phyloP scores from a whole-genome alignment of 148 eudicot genomes.

The Silene latifolia region DNA sequence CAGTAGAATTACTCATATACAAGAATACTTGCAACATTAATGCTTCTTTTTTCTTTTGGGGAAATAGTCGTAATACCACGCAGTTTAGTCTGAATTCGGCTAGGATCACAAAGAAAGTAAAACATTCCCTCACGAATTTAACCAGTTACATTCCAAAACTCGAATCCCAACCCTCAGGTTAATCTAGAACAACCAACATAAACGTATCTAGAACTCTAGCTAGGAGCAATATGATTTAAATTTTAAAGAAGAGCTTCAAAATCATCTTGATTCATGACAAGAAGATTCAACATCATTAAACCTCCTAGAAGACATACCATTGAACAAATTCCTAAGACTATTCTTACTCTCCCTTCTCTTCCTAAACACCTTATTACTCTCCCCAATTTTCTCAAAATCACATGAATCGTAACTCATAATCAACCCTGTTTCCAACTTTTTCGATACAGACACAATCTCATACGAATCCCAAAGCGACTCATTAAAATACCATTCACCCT shows the following conservation, averaged over 20 bases:
- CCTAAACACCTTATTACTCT: conserved; percentile 24
- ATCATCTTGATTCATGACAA: neutral
- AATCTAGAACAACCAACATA: too few species aligned
- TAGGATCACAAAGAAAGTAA: too few species aligned
- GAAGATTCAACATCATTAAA: conserved; percentile 35
- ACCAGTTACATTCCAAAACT: too few species aligned
- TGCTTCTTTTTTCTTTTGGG: too few species aligned
- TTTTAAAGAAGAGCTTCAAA: neutral
- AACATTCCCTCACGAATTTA: too few species aligned
- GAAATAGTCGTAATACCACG: too few species aligned
- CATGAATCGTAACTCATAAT: conserved; percentile 32
- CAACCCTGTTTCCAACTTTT: conserved; percentile 54
- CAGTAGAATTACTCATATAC: too few species aligned
- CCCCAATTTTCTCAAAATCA: conserved; percentile 22
- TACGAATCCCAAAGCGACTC: conserved; percentile 80
- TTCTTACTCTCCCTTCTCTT: conserved; percentile 56
- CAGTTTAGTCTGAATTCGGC: too few species aligned
- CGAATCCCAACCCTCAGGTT: too few species aligned
- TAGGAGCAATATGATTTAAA: neutral
- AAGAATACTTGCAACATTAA: too few species aligned
- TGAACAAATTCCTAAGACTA: conserved; percentile 65
- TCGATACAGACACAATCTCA: conserved; percentile 70
- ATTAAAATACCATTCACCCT: conserved; percentile 52
- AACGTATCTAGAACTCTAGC: too few species aligned
- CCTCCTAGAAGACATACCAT: conserved; percentile 55